phyloP scores from a whole-genome alignment of 208 protist species.

The Trypanosoma grayi region DNA sequence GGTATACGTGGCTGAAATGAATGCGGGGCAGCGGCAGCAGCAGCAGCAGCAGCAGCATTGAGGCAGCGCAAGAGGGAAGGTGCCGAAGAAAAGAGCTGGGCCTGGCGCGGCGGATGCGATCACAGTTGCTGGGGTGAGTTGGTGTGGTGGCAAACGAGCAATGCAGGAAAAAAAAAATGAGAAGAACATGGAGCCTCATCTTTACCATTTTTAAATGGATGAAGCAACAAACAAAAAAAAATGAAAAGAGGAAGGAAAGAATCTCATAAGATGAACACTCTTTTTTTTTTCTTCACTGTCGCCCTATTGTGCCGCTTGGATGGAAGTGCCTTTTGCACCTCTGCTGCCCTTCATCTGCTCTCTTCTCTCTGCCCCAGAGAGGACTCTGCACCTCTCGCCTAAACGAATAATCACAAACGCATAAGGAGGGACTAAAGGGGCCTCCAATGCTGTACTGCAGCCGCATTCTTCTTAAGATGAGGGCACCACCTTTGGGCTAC shows the following conservation, averaged over 20 bases:
- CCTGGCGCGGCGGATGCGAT: no score
- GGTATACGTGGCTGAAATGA: slow-evolving; percentile 53
- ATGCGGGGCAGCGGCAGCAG: slow-evolving; percentile 49
- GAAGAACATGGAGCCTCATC: slow-evolving; percentile 7
- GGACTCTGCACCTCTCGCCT: no score
- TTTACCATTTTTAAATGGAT: not conserved
- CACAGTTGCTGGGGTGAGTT: no score
- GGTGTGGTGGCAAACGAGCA: not conserved
- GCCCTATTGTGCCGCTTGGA: not conserved
- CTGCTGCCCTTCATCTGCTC: not conserved
- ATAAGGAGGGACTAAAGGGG: not conserved
- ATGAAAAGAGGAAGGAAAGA: not conserved
- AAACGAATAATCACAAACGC: slow-evolving; percentile 10
- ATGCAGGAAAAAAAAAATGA: slow-evolving; percentile 9
- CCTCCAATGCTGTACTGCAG: slow-evolving; percentile 34
- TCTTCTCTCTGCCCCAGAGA: no score
- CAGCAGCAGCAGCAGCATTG: slow-evolving; percentile 11
- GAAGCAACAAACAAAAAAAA: slow-evolving; percentile 6
- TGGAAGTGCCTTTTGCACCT: not conserved
- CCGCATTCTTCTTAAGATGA: slow-evolving; percentile 34
- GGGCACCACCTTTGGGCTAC: slow-evolving; percentile 55
- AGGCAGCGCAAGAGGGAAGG: no score
- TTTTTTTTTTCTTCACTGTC: not conserved
- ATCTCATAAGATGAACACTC: not conserved
- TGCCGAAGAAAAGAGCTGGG: no score